Conservation (phyloP, 345 rosid genomes). For the Populus nigra region DNA sequence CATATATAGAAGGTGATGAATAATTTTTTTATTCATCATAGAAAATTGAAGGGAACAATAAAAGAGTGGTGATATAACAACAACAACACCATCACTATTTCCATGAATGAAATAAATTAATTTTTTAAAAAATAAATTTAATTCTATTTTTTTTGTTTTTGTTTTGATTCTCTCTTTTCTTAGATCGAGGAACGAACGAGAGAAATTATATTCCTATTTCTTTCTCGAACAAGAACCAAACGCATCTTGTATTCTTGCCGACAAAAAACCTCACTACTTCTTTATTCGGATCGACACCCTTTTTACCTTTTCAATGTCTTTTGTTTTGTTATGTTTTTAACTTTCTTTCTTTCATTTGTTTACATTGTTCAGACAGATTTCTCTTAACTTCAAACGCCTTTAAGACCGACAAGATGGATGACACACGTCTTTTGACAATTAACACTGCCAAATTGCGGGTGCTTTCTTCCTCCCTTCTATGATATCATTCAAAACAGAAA, state of each 20-base stretch:
- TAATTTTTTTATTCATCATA: too few species aligned
- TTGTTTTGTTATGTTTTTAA: neutral
- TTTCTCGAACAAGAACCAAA: neutral
- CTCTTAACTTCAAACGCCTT: constrained; percentile 28
- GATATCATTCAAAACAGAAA: constrained; percentile 3
- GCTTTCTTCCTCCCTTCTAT: neutral
- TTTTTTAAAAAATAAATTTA: too few species aligned
- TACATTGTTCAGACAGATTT: constrained; percentile 8
- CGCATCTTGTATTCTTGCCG: neutral
- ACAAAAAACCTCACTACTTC: neutral
- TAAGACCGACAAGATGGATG: constrained; percentile 18
- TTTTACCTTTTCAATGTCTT: neutral
- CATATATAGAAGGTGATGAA: too few species aligned
- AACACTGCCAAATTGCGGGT: neutral
- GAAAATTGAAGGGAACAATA: too few species aligned
- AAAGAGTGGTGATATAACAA: too few species aligned
- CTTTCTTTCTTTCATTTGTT: neutral
- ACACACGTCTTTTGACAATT: constrained; percentile 2
- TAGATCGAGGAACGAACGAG: neutral
- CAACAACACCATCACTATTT: too few species aligned
- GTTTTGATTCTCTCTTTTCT: neutral
- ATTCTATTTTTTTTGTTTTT: too few species aligned
- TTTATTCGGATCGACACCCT: neutral
- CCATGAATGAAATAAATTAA: too few species aligned
- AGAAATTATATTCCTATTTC: too few species aligned